Conservation (phyloP, 306 rosid species). For the Pyrus betulifolia region DNA sequence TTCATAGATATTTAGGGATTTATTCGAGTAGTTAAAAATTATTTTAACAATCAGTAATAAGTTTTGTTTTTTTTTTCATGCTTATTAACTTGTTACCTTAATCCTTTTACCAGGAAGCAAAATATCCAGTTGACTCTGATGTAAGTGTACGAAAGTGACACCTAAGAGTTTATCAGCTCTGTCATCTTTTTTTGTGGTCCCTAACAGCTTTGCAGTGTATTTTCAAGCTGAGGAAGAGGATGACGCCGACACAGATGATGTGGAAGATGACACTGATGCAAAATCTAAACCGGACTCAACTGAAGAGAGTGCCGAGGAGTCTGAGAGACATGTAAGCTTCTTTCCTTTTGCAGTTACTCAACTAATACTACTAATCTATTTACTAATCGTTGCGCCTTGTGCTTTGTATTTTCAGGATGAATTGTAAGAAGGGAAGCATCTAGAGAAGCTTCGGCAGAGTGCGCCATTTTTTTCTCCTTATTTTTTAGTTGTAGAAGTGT, state of each 20-base stretch:
- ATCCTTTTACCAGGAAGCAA: conserved; percentile 32
- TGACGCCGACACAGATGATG: conserved; percentile 23
- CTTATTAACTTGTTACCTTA: background rate
- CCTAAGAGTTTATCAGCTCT: no score
- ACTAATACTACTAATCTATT: background rate
- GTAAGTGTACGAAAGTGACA: no score
- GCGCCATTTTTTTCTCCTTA: background rate
- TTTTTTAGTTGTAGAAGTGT: no score
- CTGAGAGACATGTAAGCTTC: conserved; percentile 46
- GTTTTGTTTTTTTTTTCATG: background rate
- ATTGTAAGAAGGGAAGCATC: conserved; percentile 39
- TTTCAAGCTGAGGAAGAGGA: no score
- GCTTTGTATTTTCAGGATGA: conserved; percentile 60
- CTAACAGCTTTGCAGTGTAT: no score
- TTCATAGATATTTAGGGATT: no score
- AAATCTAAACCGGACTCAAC: conserved; percentile 27
- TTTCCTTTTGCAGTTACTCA: background rate
- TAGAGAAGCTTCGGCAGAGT: conserved; percentile 10
- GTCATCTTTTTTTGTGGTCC: no score
- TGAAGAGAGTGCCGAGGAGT: conserved; percentile 32
- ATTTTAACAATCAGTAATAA: background rate
- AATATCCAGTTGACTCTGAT: conserved; percentile 63
- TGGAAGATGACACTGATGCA: conserved; percentile 40
- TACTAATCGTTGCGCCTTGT: conserved; percentile 2
- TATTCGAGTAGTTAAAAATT: no score